A percentile compares a stretch with the other conserved stretches of the same genome.
Conservation (phyloP, 2,329 filamentous ascomycete genomes). For the Hypoxylon sp. region DNA sequence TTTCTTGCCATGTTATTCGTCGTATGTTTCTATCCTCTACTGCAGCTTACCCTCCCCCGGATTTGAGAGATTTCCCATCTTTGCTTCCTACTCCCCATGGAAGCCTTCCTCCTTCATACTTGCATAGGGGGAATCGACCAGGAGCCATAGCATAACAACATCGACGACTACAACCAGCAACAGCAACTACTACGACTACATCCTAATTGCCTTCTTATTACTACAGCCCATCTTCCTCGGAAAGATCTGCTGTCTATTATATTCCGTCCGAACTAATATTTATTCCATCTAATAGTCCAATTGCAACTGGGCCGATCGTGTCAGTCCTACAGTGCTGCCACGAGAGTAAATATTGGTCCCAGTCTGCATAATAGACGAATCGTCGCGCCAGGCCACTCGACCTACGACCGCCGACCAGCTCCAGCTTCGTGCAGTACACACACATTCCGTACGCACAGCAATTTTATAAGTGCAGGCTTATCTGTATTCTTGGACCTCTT, state of each 20-base stretch:
- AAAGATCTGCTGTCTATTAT: constrained; percentile 2
- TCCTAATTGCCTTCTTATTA: constrained; percentile 4
- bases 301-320: constrained; percentile 17
- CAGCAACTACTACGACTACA: constrained; percentile 4
- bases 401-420: constrained; percentile 38
- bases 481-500: constrained; percentile 38
- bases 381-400: constrained; percentile 41
- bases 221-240: background rate
- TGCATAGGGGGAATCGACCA: constrained; percentile 22
- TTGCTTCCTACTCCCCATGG: constrained; percentile 22
- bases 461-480: constrained; percentile 35
- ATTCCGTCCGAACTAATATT: constrained; percentile 8
- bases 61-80: constrained; percentile 33
- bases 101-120: constrained; percentile 18
- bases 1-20: constrained; percentile 32
- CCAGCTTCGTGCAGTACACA: constrained; percentile 26
- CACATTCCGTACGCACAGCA: constrained; percentile 27
- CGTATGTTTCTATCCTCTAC: constrained; percentile 34
- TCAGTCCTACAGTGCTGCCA: constrained; percentile 27
- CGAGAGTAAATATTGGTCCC: constrained; percentile 36
- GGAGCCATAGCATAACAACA: constrained; percentile 24
- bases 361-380: constrained; percentile 31
- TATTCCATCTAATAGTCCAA: constrained; percentile 20
- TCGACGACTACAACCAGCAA: constrained; percentile 16
- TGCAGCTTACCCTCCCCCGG: constrained; percentile 34